These are phyloP conservation scores for Neoarthrinium moseri DNA, from an alignment of 2,329 filamentous ascomycete genomes.

Conservation along the genomic window DNA sequence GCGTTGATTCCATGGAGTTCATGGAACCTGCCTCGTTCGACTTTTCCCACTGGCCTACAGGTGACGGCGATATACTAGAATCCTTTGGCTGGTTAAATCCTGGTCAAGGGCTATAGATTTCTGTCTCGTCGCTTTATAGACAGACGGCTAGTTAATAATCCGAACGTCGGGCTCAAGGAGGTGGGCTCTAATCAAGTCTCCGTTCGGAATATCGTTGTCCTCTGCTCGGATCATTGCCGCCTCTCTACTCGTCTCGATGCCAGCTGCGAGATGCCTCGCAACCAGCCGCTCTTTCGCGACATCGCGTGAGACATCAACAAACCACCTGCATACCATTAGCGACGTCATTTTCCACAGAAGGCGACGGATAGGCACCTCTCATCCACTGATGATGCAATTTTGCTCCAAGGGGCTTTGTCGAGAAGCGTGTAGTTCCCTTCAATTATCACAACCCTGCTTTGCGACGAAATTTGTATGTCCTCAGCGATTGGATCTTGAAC, in stretches of 20 bases:
- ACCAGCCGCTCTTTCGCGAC: constrained; percentile 22
- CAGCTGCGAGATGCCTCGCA: constrained; percentile 22
- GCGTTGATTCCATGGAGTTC: constrained; percentile 13
- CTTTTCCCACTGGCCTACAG: constrained; percentile 21
- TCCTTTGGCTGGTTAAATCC: constrained; percentile 21
- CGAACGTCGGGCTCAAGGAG: constrained; percentile 21
- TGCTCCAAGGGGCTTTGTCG: constrained; percentile 42
- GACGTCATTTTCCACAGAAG: neutral
- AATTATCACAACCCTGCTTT: constrained; percentile 46
- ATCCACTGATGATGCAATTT: constrained; percentile 33
- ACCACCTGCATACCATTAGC: constrained; percentile 20
- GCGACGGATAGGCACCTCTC: constrained; percentile 26
- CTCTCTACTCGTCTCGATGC: constrained; percentile 24
- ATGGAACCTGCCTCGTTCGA: constrained; percentile 21
- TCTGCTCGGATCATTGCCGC: constrained; percentile 21
- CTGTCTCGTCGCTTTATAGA: too few species aligned
- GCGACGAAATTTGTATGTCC: constrained; percentile 28
- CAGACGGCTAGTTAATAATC: constrained; percentile 20
- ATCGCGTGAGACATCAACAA: constrained; percentile 22
- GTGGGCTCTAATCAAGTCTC: constrained; percentile 21
- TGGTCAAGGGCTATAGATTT: constrained; percentile 11
- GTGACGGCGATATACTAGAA: constrained; percentile 17
- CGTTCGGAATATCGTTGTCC: constrained; percentile 29
- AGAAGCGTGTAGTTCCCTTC: constrained; percentile 50
- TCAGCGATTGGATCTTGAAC: constrained; percentile 43